phyloP scores from a whole-genome alignment of 2,329 filamentous ascomycete genomes.

The Alternaria brassicae region DNA sequence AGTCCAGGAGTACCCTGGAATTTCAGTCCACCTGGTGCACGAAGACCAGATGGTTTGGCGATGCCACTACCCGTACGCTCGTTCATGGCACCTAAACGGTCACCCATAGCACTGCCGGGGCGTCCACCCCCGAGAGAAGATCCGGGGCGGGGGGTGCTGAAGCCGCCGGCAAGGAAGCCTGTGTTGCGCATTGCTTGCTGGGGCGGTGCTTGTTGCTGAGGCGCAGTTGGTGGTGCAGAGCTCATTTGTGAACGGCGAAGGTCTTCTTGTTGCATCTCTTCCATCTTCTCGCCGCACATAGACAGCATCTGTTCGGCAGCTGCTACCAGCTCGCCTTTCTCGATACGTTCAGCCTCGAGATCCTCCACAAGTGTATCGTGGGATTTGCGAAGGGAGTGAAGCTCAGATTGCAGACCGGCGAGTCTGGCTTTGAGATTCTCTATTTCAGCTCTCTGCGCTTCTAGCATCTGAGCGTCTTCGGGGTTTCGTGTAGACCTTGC shows the following conservation, averaged over 20 bases:
- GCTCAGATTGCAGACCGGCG: constrained; percentile 75
- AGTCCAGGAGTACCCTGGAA: constrained; percentile 40
- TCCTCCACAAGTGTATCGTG: constrained; percentile 70
- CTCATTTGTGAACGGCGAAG: constrained; percentile 61
- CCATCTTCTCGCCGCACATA: constrained; percentile 61
- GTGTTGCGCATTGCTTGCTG: constrained; percentile 41
- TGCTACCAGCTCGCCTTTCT: constrained; percentile 83
- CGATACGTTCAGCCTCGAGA: constrained; percentile 76
- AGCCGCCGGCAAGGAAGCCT: constrained; percentile 40
- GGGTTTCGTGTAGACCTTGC: constrained; percentile 23
- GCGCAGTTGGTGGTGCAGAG: constrained; percentile 23
- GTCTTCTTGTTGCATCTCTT: constrained; percentile 48
- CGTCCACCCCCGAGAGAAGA: constrained; percentile 36
- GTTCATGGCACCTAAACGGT: constrained; percentile 29
- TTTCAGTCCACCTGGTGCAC: constrained; percentile 61
- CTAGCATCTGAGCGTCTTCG: constrained; percentile 59
- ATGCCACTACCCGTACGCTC: constrained; percentile 26
- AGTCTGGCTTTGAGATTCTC: constrained; percentile 75
- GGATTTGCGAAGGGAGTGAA: constrained; percentile 72
- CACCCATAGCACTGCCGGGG: constrained; percentile 36
- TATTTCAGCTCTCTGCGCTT: constrained; percentile 71
- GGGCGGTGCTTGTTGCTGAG: constrained; percentile 22
- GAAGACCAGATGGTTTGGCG: constrained; percentile 63
- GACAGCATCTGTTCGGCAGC: constrained; percentile 85
- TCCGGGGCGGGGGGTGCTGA: constrained; percentile 33